Conservation (phyloP, 2,329 filamentous ascomycete species). For the Calcarisporium arbuscula region DNA sequence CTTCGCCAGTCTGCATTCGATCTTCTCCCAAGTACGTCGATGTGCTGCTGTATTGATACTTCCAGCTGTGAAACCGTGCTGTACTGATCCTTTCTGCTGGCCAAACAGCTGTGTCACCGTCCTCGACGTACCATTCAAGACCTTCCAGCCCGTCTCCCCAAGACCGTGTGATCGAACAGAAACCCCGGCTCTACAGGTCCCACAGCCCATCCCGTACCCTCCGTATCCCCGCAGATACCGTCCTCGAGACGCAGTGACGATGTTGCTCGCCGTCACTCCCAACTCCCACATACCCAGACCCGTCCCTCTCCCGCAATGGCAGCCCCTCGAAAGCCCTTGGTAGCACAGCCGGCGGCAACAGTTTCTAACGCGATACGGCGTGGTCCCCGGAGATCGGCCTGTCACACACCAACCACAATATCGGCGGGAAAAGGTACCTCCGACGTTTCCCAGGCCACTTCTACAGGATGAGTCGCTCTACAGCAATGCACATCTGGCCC, state of each 20-base stretch:
- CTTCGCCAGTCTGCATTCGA: slow-evolving; percentile 54
- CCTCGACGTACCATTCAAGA: slow-evolving; percentile 33
- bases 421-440: slow-evolving; percentile 11
- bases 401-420: slow-evolving; percentile 34
- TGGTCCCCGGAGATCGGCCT: slow-evolving; percentile 16
- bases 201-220: slow-evolving; percentile 34
- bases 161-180: slow-evolving; percentile 42
- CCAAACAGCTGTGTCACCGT: slow-evolving; percentile 25
- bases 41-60: slow-evolving; percentile 5
- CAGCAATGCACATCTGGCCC: slow-evolving; percentile 52
- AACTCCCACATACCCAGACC: slow-evolving; percentile 28
- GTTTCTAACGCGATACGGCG: slow-evolving; percentile 22
- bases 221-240: slow-evolving; percentile 29
- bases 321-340: slow-evolving; percentile 41
- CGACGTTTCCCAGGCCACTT: slow-evolving; percentile 40
- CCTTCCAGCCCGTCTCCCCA: slow-evolving; percentile 51
- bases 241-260: slow-evolving; percentile 39
- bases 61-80: slow-evolving; percentile 6
- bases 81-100: slow-evolving; percentile 22
- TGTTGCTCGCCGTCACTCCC: slow-evolving; percentile 29
- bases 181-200: slow-evolving; percentile 45
- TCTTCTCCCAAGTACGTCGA: slow-evolving; percentile 54
- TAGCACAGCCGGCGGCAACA: slow-evolving; percentile 36
- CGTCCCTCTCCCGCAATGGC: no score
- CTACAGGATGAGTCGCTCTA: slow-evolving; percentile 62